Evolutionary conservation across 1,284 basidiomycete genomes (phyloP).

Genomic region (Microbotryum scabiosae): DNA sequence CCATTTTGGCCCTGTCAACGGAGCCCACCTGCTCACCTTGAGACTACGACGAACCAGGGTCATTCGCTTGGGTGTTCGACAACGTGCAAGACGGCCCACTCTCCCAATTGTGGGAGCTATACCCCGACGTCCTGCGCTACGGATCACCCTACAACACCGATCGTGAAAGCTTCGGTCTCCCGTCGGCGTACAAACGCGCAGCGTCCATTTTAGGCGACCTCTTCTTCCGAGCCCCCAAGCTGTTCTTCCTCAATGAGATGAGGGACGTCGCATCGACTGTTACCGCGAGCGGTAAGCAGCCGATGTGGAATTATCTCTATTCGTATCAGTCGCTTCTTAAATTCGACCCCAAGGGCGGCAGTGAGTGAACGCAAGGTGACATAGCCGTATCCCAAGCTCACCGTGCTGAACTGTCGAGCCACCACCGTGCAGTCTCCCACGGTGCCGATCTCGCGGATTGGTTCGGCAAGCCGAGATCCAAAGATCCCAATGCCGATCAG

Average conservation of each 20-base stretch:
- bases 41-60: too few species aligned
- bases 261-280: background rate
- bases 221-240: constrained; percentile 27
- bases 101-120: constrained; percentile 18
- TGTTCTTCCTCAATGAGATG: constrained; percentile 26
- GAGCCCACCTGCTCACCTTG: too few species aligned
- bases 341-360: constrained; percentile 7
- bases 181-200: constrained; percentile 13
- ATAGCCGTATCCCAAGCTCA: background rate
- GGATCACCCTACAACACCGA: constrained; percentile 18
- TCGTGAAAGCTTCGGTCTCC: constrained; percentile 11
- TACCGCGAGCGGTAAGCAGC: constrained; percentile 23
- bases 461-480: constrained; percentile 21
- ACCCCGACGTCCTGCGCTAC: constrained; percentile 7
- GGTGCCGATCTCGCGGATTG: constrained; percentile 21
- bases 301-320: constrained; percentile 27
- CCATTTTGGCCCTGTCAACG: too few species aligned
- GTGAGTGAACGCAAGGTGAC: constrained; percentile 1
- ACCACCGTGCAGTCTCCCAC: constrained; percentile 16
- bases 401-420: background rate
- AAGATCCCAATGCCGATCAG: constrained; percentile 8
- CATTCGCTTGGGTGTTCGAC: too few species aligned
- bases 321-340: constrained; percentile 7
- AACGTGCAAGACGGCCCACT: constrained; percentile 10
- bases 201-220: constrained; percentile 23